Evolutionary conservation across 1,284 basidiomycete genomes (phyloP), one percentile per base, ranked within the genome.

Genomic region (Ustilago lituana): DNA sequence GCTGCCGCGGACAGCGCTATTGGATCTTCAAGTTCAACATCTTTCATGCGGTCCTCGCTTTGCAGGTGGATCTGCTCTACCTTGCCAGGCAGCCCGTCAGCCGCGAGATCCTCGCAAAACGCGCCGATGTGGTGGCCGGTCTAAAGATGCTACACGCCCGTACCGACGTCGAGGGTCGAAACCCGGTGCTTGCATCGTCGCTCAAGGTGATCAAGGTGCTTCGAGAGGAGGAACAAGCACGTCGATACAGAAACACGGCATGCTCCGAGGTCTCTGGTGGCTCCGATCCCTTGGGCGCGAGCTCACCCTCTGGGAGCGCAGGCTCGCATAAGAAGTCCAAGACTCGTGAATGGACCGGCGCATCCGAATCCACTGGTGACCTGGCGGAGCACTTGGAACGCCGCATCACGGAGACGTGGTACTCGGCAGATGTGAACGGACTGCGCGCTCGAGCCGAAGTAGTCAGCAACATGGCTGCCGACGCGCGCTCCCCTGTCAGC

Each of bases 181-280:
- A 71, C 22, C 62, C 58, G 26, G 11, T 62, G 19, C 55, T 71
- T 2, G 68, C 68, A 12, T 62, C 58, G 5, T 66, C 68, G 46
- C 62, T 71, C 51, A 61, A 71, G 37, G 62, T 71, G 40, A 71
- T 71, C 58, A 71, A 66, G 44, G 58, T 61, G 37, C 63, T 71
- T 7, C 36, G 68, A 5, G 54, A 62, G 35, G 68, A 66, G 17
- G 68, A 71, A 32, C 53, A 44, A 27, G 58, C 68, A 6, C 62
- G 68, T 17, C 32, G 62, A 10, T 24, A 36, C 37, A 53, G 41
- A 32, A 32, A 47, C 14, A 22, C 27, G 2, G 43, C 31, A 15
- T 10, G 23, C 12, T 23, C 39, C 6, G 59, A 36, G 20, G 43
- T 29, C 2, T 38, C 61, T 5, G 32, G 20, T 19, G 38, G 24